Evolutionary conservation across 2,329 filamentous ascomycete species (phyloP), one percentile per base, ranked within the genome.

Genomic region (Leptographium lundbergii): DNA sequence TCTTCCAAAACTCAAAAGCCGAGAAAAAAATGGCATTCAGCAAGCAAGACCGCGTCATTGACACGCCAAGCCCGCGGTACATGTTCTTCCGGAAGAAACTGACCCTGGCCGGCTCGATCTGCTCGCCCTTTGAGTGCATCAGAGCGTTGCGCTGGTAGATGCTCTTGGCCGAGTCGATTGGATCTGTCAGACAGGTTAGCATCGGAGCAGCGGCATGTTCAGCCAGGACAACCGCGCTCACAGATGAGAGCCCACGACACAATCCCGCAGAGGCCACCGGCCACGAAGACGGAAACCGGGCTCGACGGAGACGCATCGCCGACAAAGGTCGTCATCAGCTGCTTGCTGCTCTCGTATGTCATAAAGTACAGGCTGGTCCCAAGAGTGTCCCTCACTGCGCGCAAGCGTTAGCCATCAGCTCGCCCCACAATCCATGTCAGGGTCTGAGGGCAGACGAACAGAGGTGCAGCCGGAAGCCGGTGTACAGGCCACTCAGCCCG

Each of bases 1-100:
- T 86, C 74, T 94, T 94, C 66, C 89, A 80, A 66, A 89, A 85
- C 73, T 95, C 89, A 69, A 94, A 95, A 47, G 85, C 87, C 51
- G 88, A 91, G 74, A 95, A 95, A 78, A 95, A 95, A 66, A 95
- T 88, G 64, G 89, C 88, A 69, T 95, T 95, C 65, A 94, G 85
- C 57, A 89, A 78, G 66, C 87, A 91, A 14, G 88, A 91, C 59
- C 89, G 84, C 64, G 83, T 81, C 84, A 94, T 91, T 45, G 88
- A 91, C 29, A 94, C 89, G 25, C 85, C 88, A 3, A 95, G 78
- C 34, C 89, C 89, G 65, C 88, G 84, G 72, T 94, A 95, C 83
- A 91, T 91, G 63, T 86, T 81, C 58, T 78, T 78, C 67, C 87
- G 83, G 72, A 90, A 88, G 72, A 90, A 91, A 61, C 87, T 79